These are phyloP conservation scores for Malus asiatica DNA, from an alignment of 306 rosid species.

Conservation along the genomic window DNA sequence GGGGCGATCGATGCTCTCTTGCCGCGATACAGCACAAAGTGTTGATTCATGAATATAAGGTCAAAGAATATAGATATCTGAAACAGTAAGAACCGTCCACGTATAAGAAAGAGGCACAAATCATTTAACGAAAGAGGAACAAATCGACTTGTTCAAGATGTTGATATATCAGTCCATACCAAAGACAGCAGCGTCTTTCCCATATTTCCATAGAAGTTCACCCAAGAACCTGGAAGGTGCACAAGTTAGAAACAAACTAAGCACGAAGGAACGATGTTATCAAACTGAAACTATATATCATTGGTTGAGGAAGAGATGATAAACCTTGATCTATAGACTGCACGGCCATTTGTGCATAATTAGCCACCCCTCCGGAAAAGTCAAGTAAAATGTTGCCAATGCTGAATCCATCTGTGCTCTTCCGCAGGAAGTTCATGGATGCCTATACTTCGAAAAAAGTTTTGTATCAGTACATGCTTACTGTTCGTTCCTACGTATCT, in stretches of 20 bases:
- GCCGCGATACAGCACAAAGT: slow-evolving; percentile 51
- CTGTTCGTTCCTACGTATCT: background rate
- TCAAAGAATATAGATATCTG: slow-evolving; percentile 79
- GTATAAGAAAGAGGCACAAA: background rate
- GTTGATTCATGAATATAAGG: slow-evolving; percentile 65
- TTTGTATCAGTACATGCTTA: background rate
- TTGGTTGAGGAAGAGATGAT: slow-evolving; percentile 6
- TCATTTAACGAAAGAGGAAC: too few species aligned
- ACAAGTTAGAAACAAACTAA: slow-evolving; percentile 1
- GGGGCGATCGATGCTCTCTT: slow-evolving; percentile 15
- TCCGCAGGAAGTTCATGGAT: slow-evolving; percentile 62
- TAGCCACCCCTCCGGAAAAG: slow-evolving; percentile 65
- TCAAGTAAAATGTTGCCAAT: slow-evolving; percentile 72
- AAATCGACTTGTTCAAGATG: too few species aligned
- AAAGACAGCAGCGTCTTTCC: slow-evolving; percentile 72
- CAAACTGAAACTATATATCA: background rate
- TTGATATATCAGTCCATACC: slow-evolving; percentile 37
- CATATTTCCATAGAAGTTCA: slow-evolving; percentile 76
- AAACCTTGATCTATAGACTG: slow-evolving; percentile 91
- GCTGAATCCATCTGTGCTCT: slow-evolving; percentile 89
- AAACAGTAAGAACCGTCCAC: slow-evolving; percentile 8
- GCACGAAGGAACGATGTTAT: slow-evolving; percentile 9
- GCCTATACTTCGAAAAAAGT: slow-evolving; percentile 34
- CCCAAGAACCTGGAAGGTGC: slow-evolving; percentile 69
- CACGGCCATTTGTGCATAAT: slow-evolving; percentile 66